Percentiles rank a stretch among this genome's conserved stretches.
Evolutionary conservation across 106 monocot genomes (phyloP).

Genomic region (Vanilla planifolia): DNA sequence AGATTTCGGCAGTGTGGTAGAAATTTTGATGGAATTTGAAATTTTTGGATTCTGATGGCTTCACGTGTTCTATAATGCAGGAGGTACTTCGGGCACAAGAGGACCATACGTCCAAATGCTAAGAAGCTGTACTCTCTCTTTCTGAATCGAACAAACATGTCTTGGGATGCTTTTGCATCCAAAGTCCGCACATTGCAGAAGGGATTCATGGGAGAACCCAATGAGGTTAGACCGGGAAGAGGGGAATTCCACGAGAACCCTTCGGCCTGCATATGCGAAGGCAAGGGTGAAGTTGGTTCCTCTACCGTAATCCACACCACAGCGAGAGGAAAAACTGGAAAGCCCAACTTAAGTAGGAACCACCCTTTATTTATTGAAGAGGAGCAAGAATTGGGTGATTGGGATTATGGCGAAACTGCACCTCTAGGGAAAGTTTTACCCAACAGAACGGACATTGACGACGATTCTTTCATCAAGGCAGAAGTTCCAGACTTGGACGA

Average conservation of each 20-base stretch:
- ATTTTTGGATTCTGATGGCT: neutral
- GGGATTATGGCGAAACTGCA: neutral
- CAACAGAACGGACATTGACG: neutral
- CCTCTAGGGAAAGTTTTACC: neutral
- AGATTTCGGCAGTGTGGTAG: too few relatives aligned
- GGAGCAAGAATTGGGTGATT: conserved; percentile 1
- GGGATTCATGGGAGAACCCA: conserved; percentile 79
- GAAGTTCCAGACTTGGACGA: neutral
- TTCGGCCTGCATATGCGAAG: conserved; percentile 36
- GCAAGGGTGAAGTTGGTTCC: neutral
- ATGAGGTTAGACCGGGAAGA: conserved; percentile 57
- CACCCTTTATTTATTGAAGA: neutral
- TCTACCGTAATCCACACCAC: neutral
- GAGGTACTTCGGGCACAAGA: conserved; percentile 73
- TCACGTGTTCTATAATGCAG: conserved; percentile 11
- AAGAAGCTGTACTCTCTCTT: conserved; percentile 54
- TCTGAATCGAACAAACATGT: conserved; percentile 37
- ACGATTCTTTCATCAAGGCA: too few relatives aligned
- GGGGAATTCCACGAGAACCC: conserved; percentile 82
- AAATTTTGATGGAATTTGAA: neutral
- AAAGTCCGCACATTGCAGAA: conserved; percentile 42
- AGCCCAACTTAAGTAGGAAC: neutral
- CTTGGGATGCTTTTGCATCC: conserved; percentile 54
- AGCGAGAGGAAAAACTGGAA: neutral
- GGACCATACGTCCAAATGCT: conserved; percentile 58